Conservation (phyloP, 129 eudicot genomes). For the Chrysanthemum seticuspe region DNA sequence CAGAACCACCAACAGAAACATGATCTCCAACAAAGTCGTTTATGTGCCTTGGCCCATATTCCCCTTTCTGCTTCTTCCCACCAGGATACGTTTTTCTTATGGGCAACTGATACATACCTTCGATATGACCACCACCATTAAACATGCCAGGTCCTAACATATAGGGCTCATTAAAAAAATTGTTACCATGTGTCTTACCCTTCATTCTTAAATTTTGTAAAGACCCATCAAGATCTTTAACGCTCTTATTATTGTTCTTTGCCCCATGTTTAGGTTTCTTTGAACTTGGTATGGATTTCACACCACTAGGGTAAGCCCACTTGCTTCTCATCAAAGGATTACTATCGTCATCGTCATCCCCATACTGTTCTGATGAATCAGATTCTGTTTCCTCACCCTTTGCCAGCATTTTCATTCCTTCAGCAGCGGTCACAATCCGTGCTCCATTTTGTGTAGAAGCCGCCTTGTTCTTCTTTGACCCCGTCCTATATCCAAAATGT, state of each 20-base stretch:
- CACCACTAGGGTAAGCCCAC: slow-evolving; percentile 70
- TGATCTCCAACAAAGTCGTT: slow-evolving; percentile 26
- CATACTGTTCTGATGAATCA: slow-evolving; percentile 74
- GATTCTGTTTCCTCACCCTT: slow-evolving; percentile 88
- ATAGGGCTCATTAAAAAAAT: slow-evolving; percentile 22
- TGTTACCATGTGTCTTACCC: slow-evolving; percentile 53
- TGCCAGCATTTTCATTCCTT: slow-evolving; percentile 44
- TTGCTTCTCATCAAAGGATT: slow-evolving; percentile 96
- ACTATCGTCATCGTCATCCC: slow-evolving; percentile 58
- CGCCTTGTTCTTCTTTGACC: slow-evolving; percentile 39
- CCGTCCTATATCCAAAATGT: slow-evolving; percentile 34
- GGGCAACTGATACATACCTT: slow-evolving; percentile 37
- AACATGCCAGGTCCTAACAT: background rate
- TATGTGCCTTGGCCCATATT: slow-evolving; percentile 35
- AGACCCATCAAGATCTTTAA: slow-evolving; percentile 39
- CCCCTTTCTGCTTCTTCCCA: slow-evolving; percentile 62
- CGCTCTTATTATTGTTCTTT: slow-evolving; percentile 42
- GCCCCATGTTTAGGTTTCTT: slow-evolving; percentile 45
- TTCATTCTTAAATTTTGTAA: slow-evolving; percentile 41
- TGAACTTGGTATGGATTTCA: slow-evolving; percentile 36
- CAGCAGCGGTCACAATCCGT: slow-evolving; percentile 39
- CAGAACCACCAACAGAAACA: slow-evolving; percentile 39
- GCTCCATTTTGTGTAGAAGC: slow-evolving; percentile 51
- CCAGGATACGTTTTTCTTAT: slow-evolving; percentile 32
- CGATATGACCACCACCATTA: slow-evolving; percentile 33